Evolutionary conservation across 495 filamentous ascomycete genomes (phyloP), one percentile per base, ranked within the genome.

Genomic region (Annulohypoxylon nitens): DNA sequence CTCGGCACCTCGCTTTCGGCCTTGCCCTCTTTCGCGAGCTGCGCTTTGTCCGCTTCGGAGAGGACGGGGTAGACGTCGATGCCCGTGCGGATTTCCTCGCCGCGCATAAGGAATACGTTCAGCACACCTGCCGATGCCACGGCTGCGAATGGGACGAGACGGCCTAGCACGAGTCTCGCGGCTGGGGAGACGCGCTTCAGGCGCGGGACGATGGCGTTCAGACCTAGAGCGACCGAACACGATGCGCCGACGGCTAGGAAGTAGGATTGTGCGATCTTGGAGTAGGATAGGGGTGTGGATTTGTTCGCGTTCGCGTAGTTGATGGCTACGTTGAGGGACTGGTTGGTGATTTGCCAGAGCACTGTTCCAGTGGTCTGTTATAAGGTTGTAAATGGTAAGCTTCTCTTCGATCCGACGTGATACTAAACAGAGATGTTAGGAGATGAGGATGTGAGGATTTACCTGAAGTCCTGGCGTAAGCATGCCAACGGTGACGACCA

Each of bases 251-350:
- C 97, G 55, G 96, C 96, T 67, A 98, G 86, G 78, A 93, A 86
- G 86, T 98, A 99, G 71, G 94, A 97, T 76, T 95, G 88, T 64
- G 89, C 87, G 72, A 99, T 89, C 69, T 93, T 93, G 6, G 89
- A 88, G 66, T 88, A 87, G 30, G 93, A 92, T 2, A 98, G 86
- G 0, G 95, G 92, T 1, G 93, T 93, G 16, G 93, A 97, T 78
- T 99, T 99, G 87, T 99, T 99, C 43, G 96, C 92, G 81, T 99
- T 99, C 78, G 94, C 90, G 80, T 88, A 92, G 87, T 99, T 99
- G 86, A 99, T 96, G 47, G 93, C 94, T 16, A 99, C 96, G 77
- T 99, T 98, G 69, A 99, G 92, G 11, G 94, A 97, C 80, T 99
- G 96, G 81, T 99, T 99, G 50, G 93, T 89, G 62, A 97, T 90